Conservation (phyloP, 2,329 filamentous ascomycete genomes). For the Elsinoe australis region DNA sequence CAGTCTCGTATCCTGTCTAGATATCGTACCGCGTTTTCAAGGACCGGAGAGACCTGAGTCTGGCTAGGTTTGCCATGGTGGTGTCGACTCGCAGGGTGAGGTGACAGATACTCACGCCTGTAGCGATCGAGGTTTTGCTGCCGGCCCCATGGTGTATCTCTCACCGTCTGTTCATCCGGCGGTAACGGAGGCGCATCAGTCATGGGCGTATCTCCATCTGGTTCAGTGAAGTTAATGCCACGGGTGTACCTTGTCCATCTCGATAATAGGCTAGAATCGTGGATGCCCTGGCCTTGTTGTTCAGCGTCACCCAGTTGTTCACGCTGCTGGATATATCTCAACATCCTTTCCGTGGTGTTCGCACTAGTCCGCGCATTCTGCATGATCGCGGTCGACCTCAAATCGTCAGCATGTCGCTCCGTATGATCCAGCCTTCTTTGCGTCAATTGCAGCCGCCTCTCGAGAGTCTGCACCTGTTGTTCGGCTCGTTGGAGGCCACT, state of each 20-base stretch:
- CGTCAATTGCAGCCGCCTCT: conserved; percentile 24
- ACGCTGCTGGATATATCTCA: conserved; percentile 36
- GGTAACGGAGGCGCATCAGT: conserved; percentile 11
- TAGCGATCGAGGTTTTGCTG: neutral
- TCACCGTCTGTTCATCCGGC: neutral
- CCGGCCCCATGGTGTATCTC: neutral
- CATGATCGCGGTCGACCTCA: conserved; percentile 28
- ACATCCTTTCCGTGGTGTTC: conserved; percentile 31
- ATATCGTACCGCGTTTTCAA: conserved; percentile 56
- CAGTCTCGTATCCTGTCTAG: conserved; percentile 51
- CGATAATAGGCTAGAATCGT: conserved; percentile 10
- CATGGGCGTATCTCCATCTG: conserved; percentile 7
- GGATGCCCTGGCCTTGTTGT: conserved; percentile 18
- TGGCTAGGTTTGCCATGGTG: neutral
- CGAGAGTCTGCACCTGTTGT: conserved; percentile 22
- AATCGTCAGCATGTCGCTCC: conserved; percentile 25
- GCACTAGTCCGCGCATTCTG: conserved; percentile 27
- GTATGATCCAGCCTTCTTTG: conserved; percentile 26
- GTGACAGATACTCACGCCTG: neutral
- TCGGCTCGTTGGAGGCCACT: conserved; percentile 21
- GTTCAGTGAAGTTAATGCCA: neutral
- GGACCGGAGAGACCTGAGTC: conserved; percentile 26
- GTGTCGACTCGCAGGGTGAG: neutral
- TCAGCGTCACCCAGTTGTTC: conserved; percentile 25
- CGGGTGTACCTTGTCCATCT: conserved; percentile 10